Conservation (phyloP, 805 yeast species). For the Hanseniaspora guilliermondii region DNA sequence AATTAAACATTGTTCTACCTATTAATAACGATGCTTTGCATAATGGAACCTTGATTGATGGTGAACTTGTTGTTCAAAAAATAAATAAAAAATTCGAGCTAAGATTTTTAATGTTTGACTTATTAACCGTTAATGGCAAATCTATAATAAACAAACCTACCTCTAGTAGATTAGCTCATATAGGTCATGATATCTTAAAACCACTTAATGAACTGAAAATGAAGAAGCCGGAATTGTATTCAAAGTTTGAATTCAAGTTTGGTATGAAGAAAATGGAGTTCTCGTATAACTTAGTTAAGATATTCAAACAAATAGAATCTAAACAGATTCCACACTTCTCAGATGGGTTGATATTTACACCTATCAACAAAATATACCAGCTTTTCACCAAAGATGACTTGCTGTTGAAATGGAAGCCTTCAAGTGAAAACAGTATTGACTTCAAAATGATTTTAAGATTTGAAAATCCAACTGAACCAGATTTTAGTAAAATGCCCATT, state of each 20-base stretch:
- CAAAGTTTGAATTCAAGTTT: constrained; percentile 70
- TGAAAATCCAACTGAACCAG: constrained; percentile 22
- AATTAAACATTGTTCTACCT: constrained; percentile 69
- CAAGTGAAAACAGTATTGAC: constrained; percentile 88
- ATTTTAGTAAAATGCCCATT: constrained; percentile 70
- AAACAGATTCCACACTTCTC: constrained; percentile 71
- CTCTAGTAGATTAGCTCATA: constrained; percentile 75
- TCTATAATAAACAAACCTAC: constrained; percentile 57
- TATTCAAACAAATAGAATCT: constrained; percentile 47
- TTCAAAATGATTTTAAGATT: constrained; percentile 47
- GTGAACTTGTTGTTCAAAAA: constrained; percentile 75
- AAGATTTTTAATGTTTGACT: constrained; percentile 80
- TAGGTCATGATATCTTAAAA: constrained; percentile 63
- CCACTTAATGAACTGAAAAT: constrained; percentile 68
- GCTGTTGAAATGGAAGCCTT: constrained; percentile 91
- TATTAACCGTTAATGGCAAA: constrained; percentile 70
- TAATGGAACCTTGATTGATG: constrained; percentile 83
- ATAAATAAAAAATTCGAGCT: constrained; percentile 47
- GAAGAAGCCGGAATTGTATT: constrained; percentile 59
- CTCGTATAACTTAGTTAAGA: constrained; percentile 63
- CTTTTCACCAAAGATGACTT: constrained; percentile 75
- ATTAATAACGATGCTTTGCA: constrained; percentile 41
- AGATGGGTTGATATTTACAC: constrained; percentile 89
- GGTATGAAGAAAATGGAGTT: constrained; percentile 80
- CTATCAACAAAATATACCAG: constrained; percentile 74